These are phyloP conservation scores for Aspergillus proliferans DNA, from an alignment of 2,329 filamentous ascomycete genomes.

Conservation along the genomic window DNA sequence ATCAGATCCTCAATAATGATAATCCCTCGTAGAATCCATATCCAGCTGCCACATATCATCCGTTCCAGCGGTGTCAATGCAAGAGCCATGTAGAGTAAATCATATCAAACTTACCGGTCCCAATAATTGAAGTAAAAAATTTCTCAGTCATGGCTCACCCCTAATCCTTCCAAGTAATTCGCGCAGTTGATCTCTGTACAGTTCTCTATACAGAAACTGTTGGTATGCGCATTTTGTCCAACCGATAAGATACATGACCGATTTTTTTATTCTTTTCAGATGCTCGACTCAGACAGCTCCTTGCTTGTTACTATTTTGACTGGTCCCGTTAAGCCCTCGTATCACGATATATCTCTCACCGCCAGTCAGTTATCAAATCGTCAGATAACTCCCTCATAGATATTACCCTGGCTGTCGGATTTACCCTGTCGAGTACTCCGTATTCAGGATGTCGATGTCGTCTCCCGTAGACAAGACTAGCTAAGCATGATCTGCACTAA, in stretches of 20 bases:
- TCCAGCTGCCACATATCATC: not conserved
- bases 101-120: conserved; percentile 4
- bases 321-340: not conserved
- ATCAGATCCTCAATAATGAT: too few species aligned
- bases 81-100: not conserved
- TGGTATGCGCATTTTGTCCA: not conserved
- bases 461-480: too few species aligned
- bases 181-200: conserved; percentile 16
- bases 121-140: conserved; percentile 2
- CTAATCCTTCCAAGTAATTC: conserved; percentile 12
- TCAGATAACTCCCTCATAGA: too few species aligned
- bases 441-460: too few species aligned
- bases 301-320: not conserved
- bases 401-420: too few species aligned
- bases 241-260: too few species aligned
- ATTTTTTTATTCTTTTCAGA: not conserved
- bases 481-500: not conserved
- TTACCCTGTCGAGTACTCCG: too few species aligned
- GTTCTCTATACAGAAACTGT: not conserved
- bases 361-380: not conserved
- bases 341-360: not conserved
- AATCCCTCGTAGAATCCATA: too few species aligned
- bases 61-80: too few species aligned
- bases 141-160: conserved; percentile 2
- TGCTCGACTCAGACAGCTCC: not conserved